phyloP scores from a whole-genome alignment of 768 basidiomycete species.

The Strobilomyces echinocephalus region DNA sequence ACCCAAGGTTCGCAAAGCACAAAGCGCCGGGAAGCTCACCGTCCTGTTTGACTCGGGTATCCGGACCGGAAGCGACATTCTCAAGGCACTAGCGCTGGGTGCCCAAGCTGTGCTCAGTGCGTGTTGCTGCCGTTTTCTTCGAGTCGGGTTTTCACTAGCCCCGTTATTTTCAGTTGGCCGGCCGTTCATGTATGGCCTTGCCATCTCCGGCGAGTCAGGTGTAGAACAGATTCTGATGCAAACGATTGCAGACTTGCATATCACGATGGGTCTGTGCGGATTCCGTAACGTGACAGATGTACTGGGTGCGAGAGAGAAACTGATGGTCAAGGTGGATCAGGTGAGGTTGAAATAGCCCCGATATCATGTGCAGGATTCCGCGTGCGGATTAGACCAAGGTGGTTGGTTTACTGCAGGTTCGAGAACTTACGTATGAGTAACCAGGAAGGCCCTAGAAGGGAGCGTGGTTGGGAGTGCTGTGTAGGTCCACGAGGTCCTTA shows the following conservation, averaged over 20 bases:
- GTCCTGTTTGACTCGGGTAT: constrained; percentile 67
- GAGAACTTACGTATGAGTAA: too few species aligned
- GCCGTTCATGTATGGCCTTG: constrained; percentile 45
- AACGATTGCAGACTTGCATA: constrained; percentile 40
- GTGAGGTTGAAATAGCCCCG: too few species aligned
- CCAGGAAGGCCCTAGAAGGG: too few species aligned
- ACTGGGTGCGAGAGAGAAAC: constrained; percentile 32
- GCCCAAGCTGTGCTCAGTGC: constrained; percentile 47
- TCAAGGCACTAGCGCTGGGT: constrained; percentile 54
- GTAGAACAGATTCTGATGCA: constrained; percentile 45
- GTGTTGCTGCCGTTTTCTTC: constrained; percentile 7
- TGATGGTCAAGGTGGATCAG: constrained; percentile 15
- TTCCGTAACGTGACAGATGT: constrained; percentile 35
- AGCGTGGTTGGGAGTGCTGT: too few species aligned
- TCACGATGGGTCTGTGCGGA: constrained; percentile 42
- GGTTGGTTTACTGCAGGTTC: too few species aligned
- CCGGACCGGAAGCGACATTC: constrained; percentile 48
- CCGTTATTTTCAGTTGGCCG: constrained; percentile 31
- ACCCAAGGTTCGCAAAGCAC: constrained; percentile 50
- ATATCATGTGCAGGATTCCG: too few species aligned
- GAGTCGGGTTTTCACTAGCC: neutral
- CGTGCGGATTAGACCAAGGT: too few species aligned
- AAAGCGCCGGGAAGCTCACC: constrained; percentile 55
- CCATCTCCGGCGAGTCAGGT: constrained; percentile 44
- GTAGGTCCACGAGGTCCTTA: too few species aligned